A percentile compares a stretch with the other conserved stretches of the same genome.
phyloP scores from a whole-genome alignment of 768 basidiomycete genomes.

The Suillus americanus region DNA sequence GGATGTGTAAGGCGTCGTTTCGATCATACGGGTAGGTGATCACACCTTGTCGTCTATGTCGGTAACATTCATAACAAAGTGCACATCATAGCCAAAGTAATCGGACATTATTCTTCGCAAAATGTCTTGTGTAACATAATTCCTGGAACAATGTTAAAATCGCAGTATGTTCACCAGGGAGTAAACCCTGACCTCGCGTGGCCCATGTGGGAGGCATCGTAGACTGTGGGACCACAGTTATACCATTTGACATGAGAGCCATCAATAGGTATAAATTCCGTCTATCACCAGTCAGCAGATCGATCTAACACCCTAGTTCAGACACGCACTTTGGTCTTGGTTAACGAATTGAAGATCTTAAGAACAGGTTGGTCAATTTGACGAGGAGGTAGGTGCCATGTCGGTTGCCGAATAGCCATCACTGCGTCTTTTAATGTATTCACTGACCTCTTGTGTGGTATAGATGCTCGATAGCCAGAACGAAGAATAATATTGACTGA shows the following conservation, averaged over 20 bases:
- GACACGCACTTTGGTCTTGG: constrained; percentile 76
- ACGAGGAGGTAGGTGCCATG: constrained; percentile 44
- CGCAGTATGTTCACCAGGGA: constrained; percentile 2
- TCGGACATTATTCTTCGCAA: constrained; percentile 86
- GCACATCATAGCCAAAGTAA: constrained; percentile 96
- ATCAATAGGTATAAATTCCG: constrained; percentile 68
- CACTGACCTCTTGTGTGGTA: constrained; percentile 10
- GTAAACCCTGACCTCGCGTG: constrained; percentile 76
- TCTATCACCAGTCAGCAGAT: constrained; percentile 42
- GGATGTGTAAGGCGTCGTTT: constrained; percentile 6
- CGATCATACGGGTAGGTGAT: constrained; percentile 1
- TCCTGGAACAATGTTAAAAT: constrained; percentile 46
- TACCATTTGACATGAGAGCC: constrained; percentile 93
- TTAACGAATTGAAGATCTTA: constrained; percentile 89
- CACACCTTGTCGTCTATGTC: constrained; percentile 97
- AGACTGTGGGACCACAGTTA: constrained; percentile 98
- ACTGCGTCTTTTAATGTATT: background rate
- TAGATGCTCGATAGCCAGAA: constrained; percentile 9
- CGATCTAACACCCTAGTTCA: constrained; percentile 14
- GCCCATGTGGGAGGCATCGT: constrained; percentile 98
- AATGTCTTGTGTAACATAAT: constrained; percentile 95
- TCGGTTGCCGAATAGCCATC: constrained; percentile 64
- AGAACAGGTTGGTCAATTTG: constrained; percentile 48
- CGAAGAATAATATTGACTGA: constrained; percentile 15
- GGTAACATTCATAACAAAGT: constrained; percentile 99